These are phyloP conservation scores for Populus tremula DNA, from an alignment of 345 rosid species.

Conservation along the genomic window DNA sequence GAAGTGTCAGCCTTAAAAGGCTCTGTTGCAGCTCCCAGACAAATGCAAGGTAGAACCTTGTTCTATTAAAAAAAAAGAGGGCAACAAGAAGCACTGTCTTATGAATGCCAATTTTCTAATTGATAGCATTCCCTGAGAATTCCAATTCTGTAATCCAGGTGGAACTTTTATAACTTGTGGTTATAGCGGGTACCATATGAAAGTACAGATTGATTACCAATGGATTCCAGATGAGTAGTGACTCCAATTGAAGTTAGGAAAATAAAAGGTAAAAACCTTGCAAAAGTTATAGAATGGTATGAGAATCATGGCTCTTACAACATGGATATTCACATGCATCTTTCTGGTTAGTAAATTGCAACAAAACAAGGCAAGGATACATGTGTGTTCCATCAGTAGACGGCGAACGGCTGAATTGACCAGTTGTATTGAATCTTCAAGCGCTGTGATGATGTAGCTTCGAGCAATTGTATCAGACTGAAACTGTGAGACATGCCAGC, in stretches of 20 bases:
- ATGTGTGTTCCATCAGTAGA: slow-evolving; percentile 76
- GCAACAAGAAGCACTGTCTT: neutral
- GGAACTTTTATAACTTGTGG: neutral
- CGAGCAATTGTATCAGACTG: slow-evolving; percentile 90
- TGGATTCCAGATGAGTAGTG: neutral
- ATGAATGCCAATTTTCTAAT: neutral
- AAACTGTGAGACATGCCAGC: slow-evolving; percentile 85
- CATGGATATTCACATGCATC: neutral
- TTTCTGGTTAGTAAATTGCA: slow-evolving; percentile 4
- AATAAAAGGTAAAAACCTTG: neutral
- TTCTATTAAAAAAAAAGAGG: neutral
- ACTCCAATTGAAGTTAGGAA: neutral
- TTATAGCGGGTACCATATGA: neutral
- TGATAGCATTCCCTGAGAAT: neutral
- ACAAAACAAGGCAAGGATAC: slow-evolving; percentile 64
- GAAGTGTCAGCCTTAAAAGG: neutral
- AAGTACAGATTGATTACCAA: neutral
- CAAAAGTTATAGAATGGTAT: slow-evolving; percentile 1
- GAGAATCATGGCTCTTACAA: neutral
- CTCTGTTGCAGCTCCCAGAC: neutral
- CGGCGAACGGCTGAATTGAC: slow-evolving; percentile 81
- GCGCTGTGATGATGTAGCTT: slow-evolving; percentile 80
- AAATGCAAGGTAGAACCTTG: neutral
- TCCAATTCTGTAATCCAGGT: neutral
- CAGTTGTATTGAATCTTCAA: slow-evolving; percentile 81